Base-by-base conservation (phyloP, 331 rosid species). In the Malus hybrid region DNA sequence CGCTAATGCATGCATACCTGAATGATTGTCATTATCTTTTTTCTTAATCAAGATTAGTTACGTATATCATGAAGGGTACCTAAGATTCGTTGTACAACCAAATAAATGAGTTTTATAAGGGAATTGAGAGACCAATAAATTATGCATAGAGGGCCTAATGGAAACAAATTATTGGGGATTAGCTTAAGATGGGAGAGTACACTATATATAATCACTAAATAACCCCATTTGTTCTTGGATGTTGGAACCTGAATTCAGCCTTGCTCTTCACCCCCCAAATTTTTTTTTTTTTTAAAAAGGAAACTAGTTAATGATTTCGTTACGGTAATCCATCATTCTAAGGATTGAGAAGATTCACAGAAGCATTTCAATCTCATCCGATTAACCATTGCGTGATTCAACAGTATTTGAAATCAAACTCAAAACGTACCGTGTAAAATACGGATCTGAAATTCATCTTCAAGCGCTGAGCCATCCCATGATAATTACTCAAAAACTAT, bases 401-500 rank as follows among this genome's bases (percentile, higher is more conserved):
- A 0, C 0, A 39, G 0, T 39, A 0, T 0, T 9, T 39, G 0
- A 0, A 39, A 8, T 39, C 4, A 9, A 39, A 39, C 12, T 0
- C 12, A 36, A 36, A 36, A 36, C 0, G 0, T 2, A 8, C 0
- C 1, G 11, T 36, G 10, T 36, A 2, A 0, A 36, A 36, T 36
- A 36, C 3, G 4, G 0, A 36, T 36, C 0, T 36, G 3, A 36
- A 36, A 36, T 36, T 36, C 44, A 36, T 0, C 44, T 36, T 2
- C 0, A 1, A 0, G 0, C 0, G 10, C 42, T 8, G 0, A 36
- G 1, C 3, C 11, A 36, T 0, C 9, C 44, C 44, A 2, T 2
- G 0, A 2, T 36, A 2, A 2, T 36, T 0, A 36, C 44, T 0
- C 44, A 52, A 42, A 57, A 33, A 54, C 31, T 10, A 57, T 16